Evolutionary conservation across 2,329 filamentous ascomycete genomes (phyloP).

Genomic region (Diaporthe citrichinensis): DNA sequence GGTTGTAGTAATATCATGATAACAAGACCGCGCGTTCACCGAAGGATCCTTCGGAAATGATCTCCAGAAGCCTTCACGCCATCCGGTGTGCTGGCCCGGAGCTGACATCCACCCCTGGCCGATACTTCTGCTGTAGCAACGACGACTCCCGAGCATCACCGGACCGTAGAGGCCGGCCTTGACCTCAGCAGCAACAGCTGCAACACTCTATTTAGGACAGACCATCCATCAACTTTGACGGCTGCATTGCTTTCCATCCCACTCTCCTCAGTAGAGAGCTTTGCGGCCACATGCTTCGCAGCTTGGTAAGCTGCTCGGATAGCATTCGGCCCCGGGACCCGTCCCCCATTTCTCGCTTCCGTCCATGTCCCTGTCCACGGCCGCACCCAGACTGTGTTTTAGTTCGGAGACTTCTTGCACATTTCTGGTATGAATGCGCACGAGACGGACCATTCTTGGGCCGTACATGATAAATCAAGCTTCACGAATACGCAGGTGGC

Average conservation of each 20-base stretch:
- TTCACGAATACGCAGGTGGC: not conserved
- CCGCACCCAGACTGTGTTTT: not conserved
- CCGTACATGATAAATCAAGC: not conserved
- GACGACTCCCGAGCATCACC: not conserved
- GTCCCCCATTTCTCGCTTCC: not conserved
- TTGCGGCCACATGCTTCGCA: not conserved
- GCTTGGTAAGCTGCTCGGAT: not conserved
- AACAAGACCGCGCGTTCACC: not conserved
- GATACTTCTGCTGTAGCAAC: not conserved
- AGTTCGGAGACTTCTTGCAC: slow-evolving; percentile 4
- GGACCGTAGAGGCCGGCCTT: not conserved
- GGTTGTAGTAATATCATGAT: too few species aligned
- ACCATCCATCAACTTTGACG: not conserved
- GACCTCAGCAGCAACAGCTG: not conserved
- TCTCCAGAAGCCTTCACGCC: not conserved
- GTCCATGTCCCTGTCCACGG: not conserved
- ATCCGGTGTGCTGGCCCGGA: not conserved
- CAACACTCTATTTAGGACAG: not conserved
- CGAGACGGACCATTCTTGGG: not conserved
- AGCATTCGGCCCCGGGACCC: not conserved
- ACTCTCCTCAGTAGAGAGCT: not conserved
- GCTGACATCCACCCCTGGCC: not conserved
- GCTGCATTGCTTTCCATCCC: not conserved
- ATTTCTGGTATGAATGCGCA: not conserved
- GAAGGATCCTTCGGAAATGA: not conserved